phyloP scores from a whole-genome alignment of 306 rosid genomes.

The Mimosa bimucronata region DNA sequence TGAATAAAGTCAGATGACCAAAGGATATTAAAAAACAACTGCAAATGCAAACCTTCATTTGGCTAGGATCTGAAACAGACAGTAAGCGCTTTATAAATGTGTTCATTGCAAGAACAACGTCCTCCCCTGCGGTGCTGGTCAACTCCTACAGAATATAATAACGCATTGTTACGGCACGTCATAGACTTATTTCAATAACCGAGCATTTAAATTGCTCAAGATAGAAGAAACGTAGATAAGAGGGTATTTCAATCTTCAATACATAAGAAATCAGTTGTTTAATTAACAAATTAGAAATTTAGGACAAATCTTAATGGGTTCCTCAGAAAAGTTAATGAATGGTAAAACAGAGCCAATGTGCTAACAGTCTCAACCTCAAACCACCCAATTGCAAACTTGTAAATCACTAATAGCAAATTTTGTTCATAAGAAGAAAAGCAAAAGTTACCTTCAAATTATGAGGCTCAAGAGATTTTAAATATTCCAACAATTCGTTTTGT shows the following conservation, averaged over 20 bases:
- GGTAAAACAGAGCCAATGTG: neutral
- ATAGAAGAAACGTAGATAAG: constrained; percentile 18
- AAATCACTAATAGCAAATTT: neutral
- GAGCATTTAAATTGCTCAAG: constrained; percentile 20
- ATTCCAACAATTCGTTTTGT: constrained; percentile 89
- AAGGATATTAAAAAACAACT: constrained; percentile 12
- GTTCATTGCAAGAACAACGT: constrained; percentile 90
- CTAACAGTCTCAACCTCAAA: neutral
- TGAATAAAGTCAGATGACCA: constrained; percentile 4
- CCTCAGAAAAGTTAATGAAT: neutral
- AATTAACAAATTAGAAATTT: neutral
- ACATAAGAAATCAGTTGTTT: neutral
- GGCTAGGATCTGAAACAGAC: constrained; percentile 87
- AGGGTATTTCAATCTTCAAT: neutral
- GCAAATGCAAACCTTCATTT: constrained; percentile 75
- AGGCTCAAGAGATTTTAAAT: constrained; percentile 95
- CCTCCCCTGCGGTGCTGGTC: constrained; percentile 96
- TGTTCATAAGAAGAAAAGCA: constrained; percentile 10
- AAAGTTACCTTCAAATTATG: constrained; percentile 78
- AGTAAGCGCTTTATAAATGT: constrained; percentile 93
- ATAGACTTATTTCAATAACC: constrained; percentile 18
- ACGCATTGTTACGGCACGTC: constrained; percentile 13
- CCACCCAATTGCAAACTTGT: neutral
- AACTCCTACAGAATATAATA: constrained; percentile 63
- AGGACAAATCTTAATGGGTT: neutral